These are phyloP conservation scores for Hanseniaspora valbyensis DNA, from an alignment of 805 yeast genomes.

Conservation along the genomic window DNA sequence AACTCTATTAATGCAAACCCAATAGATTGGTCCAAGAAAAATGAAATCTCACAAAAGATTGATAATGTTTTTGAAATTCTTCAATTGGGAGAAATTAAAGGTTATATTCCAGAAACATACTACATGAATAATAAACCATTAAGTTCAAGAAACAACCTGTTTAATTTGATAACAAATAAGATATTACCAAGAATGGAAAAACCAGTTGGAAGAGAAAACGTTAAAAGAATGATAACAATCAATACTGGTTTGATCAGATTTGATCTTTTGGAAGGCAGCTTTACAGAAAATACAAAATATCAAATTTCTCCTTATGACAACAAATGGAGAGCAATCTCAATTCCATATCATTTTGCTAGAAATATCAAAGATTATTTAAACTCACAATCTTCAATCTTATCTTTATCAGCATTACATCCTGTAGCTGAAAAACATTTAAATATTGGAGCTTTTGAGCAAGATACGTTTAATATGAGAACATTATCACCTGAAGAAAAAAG, in stretches of 20 bases:
- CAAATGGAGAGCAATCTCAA: conserved; percentile 56
- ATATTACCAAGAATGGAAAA: conserved; percentile 42
- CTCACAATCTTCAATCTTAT: conserved; percentile 13
- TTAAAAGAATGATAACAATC: conserved; percentile 46
- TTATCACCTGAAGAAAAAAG: not conserved
- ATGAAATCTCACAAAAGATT: conserved; percentile 51
- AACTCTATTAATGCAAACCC: conserved; percentile 20
- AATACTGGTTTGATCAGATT: conserved; percentile 86
- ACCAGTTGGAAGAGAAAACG: conserved; percentile 18
- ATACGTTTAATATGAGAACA: not conserved
- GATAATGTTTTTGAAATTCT: conserved; percentile 38
- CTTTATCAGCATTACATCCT: not conserved
- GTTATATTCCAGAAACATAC: conserved; percentile 57
- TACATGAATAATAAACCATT: conserved; percentile 58
- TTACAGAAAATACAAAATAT: conserved; percentile 66
- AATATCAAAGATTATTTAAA: conserved; percentile 48
- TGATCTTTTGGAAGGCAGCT: conserved; percentile 75
- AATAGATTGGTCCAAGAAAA: conserved; percentile 6
- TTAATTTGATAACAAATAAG: conserved; percentile 44
- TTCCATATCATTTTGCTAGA: conserved; percentile 50
- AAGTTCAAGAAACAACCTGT: conserved; percentile 46
- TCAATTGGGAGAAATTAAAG: conserved; percentile 45
- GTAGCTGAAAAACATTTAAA: not conserved
- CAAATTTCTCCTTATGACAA: conserved; percentile 80
- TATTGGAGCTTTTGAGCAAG: not conserved